Evolutionary conservation across 768 basidiomycete genomes (phyloP), one percentile per base, ranked within the genome.

Genomic region (Suillus subluteus): DNA sequence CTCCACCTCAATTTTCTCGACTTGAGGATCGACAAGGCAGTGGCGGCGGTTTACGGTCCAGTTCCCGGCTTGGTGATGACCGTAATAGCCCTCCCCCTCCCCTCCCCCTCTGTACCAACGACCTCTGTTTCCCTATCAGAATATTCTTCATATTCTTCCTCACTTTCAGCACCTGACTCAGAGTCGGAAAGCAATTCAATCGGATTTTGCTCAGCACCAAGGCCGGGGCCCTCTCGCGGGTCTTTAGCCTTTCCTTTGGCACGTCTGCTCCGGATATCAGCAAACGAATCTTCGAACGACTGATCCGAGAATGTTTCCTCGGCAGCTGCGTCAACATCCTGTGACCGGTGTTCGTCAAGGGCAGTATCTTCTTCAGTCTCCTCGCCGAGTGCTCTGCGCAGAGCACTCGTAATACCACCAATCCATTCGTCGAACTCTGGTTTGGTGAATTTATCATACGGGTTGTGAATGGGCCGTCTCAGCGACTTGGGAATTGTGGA

Each of bases 371-470:
- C 69, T 21, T 73, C 66, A 2, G 66, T 71, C 30, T 79, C 84
- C 58, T 84, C 82, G 0, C 86, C 86, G 11, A 92, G 79, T 30
- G 90, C 91, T 59, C 78, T 81, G 65, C 83, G 83, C 37, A 92
- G 77, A 62, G 85, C 79, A 67, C 81, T 75, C 0, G 87, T 90
- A 54, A 92, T 83, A 71, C 82, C 87, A 70, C 81, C 83, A 70
- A 92, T 88, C 87, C 87, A 92, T 73, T 82, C 80, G 81, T 91
- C 89, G 70, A 91, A 92, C 68, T 91, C 86, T 1, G 81, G 78
- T 72, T 87, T 83, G 2, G 88, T 82, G 74, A 92, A 90, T 74
- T 88, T 88, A 75, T 91, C 89, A 74, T 88, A 92, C 2, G 91
- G 91, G 71, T 92, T 92, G 62, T 85, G 76, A 63, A 90, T 83